These are phyloP conservation scores for Halophytophthora batemanensis DNA, from an alignment of 352 stramenopile species.

Conservation along the genomic window DNA sequence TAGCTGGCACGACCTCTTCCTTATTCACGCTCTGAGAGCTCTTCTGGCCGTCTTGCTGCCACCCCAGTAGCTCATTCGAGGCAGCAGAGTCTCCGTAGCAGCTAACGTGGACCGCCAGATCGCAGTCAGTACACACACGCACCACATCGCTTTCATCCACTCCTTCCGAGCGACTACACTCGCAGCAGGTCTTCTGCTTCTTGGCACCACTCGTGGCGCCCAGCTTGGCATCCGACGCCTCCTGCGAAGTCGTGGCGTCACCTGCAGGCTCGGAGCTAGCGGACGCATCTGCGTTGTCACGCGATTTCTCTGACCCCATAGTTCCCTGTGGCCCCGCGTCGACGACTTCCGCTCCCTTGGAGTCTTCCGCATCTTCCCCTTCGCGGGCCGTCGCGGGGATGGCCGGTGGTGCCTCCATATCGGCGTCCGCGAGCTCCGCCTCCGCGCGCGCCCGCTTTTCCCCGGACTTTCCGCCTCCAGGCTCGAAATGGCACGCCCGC, in stretches of 20 bases:
- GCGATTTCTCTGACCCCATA: constrained; percentile 18
- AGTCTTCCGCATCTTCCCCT: constrained; percentile 8
- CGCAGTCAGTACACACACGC: constrained; percentile 30
- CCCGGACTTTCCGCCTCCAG: no score
- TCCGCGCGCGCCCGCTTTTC: constrained; percentile 14
- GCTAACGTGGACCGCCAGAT: constrained; percentile 27
- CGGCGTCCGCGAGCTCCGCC: constrained; percentile 6
- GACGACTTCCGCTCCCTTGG: not conserved
- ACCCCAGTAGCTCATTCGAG: not conserved
- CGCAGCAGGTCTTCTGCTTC: constrained; percentile 10
- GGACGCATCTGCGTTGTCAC: constrained; percentile 3
- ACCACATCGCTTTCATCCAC: constrained; percentile 7
- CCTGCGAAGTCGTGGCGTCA: not conserved
- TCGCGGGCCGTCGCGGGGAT: not conserved
- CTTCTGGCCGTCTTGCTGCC: not conserved
- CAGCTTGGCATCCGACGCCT: not conserved
- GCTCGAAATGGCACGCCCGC: no score
- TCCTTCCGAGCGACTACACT: constrained; percentile 14
- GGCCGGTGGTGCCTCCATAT: constrained; percentile 3
- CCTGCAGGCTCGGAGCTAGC: not conserved
- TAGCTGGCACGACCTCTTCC: not conserved
- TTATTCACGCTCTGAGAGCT: not conserved
- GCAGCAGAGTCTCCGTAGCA: constrained; percentile 26
- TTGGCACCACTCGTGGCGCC: not conserved
- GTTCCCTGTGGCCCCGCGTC: not conserved